Conservation (phyloP, 768 basidiomycete species). For the Paxillus ammoniavirescens region DNA sequence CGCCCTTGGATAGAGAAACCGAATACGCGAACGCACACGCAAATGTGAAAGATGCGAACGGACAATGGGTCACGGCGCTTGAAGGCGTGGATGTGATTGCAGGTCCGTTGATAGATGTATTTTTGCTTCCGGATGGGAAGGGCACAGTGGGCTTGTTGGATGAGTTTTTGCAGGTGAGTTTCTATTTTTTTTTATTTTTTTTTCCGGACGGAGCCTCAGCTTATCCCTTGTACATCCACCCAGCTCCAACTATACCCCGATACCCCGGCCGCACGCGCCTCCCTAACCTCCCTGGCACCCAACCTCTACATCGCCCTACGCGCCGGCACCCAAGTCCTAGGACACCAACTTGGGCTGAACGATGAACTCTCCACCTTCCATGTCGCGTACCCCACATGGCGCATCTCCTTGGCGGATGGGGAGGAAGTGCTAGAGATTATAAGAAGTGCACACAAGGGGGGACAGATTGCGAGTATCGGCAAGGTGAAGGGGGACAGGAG, state of each 20-base stretch:
- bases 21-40: neutral
- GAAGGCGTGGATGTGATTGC: slow-evolving; percentile 62
- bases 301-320: slow-evolving; percentile 58
- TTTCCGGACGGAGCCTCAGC: neutral
- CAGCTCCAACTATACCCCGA: slow-evolving; percentile 72
- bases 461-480: slow-evolving; percentile 73
- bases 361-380: slow-evolving; percentile 43
- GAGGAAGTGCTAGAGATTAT: slow-evolving; percentile 60
- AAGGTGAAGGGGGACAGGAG: slow-evolving; percentile 84
- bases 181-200: neutral
- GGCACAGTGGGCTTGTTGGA: slow-evolving; percentile 69
- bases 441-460: slow-evolving; percentile 37
- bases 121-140: slow-evolving; percentile 43
- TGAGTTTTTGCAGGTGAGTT: slow-evolving; percentile 68
- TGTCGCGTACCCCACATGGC: slow-evolving; percentile 66
- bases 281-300: slow-evolving; percentile 44
- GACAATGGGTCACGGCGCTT: slow-evolving; percentile 36
- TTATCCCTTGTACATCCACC: neutral
- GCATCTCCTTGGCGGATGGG: slow-evolving; percentile 48
- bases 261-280: slow-evolving; percentile 40
- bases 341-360: slow-evolving; percentile 50
- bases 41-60: slow-evolving; percentile 4
- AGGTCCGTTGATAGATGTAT: slow-evolving; percentile 59
- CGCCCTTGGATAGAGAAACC: too few relatives aligned
- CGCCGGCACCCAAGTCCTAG: slow-evolving; percentile 49